Percentiles rank a stretch among this genome's conserved stretches.
These are phyloP conservation scores for Lodderomyces beijingensis DNA, from an alignment of 1,139 yeast genomes.

Conservation along the genomic window DNA sequence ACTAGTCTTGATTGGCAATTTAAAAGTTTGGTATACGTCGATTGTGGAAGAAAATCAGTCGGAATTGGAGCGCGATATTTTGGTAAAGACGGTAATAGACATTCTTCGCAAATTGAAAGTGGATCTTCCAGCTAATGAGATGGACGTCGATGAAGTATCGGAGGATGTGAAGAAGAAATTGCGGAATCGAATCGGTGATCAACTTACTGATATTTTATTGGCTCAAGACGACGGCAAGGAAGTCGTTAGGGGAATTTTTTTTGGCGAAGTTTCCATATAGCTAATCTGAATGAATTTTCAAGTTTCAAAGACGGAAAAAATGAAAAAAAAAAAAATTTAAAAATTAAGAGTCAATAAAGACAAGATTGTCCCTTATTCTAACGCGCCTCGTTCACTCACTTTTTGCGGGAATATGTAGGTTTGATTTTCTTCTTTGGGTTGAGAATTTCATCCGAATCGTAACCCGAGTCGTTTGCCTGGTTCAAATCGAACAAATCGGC, in stretches of 20 bases:
- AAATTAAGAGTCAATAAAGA: too few relatives aligned
- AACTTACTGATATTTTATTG: constrained; percentile 48
- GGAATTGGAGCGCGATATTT: constrained; percentile 40
- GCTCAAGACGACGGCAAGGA: constrained; percentile 51
- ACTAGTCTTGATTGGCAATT: constrained; percentile 77
- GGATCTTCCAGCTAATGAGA: constrained; percentile 21
- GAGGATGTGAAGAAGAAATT: constrained; percentile 46
- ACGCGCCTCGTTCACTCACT: too few relatives aligned
- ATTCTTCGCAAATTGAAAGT: constrained; percentile 46
- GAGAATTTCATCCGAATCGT: constrained; percentile 16
- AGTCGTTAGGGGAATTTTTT: constrained; percentile 67
- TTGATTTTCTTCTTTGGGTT: constrained; percentile 7
- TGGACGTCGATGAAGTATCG: constrained; percentile 30
- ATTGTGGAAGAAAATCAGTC: constrained; percentile 40
- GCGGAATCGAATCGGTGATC: constrained; percentile 56
- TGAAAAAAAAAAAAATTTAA: too few relatives aligned
- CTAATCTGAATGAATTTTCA: constrained; percentile 1
- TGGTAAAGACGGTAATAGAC: constrained; percentile 50
- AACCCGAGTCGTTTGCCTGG: constrained; percentile 11
- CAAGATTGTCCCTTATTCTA: too few relatives aligned
- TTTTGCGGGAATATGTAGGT: constrained; percentile 10
- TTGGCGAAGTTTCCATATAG: constrained; percentile 52
- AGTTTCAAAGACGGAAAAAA: too few relatives aligned
- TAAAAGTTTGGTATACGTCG: constrained; percentile 71
- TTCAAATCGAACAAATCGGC: constrained; percentile 5